Percentiles rank a stretch among this genome's conserved stretches.
Conservation (phyloP, 768 basidiomycete species). For the Phylloporus arenicola region DNA sequence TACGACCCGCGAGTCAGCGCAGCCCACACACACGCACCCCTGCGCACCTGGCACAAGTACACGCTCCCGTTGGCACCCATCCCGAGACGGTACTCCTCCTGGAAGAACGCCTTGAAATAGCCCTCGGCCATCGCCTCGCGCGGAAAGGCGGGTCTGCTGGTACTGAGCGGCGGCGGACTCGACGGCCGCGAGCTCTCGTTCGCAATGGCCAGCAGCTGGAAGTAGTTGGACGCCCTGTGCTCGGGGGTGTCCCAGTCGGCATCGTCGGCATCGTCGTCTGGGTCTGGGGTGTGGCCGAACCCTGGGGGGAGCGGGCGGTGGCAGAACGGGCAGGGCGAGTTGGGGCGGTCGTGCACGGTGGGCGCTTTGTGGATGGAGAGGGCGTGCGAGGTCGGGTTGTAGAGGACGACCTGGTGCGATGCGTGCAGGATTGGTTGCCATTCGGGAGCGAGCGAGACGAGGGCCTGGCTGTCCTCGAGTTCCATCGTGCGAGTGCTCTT, state of each 20-base stretch:
- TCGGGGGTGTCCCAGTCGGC: conserved; percentile 35
- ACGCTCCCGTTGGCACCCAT: conserved; percentile 96
- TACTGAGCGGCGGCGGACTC: conserved; percentile 37
- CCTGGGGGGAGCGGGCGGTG: conserved; percentile 51
- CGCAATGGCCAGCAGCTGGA: conserved; percentile 66
- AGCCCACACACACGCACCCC: not conserved
- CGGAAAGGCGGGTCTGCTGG: conserved; percentile 41
- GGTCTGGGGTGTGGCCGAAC: conserved; percentile 29
- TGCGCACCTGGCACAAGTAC: conserved; percentile 73
- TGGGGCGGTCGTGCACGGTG: conserved; percentile 19
- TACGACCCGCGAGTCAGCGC: conserved; percentile 25
- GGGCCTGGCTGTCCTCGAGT: conserved; percentile 28
- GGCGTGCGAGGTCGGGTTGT: conserved; percentile 82
- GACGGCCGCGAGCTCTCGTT: conserved; percentile 59
- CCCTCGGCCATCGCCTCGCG: conserved; percentile 81
- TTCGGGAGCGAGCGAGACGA: conserved; percentile 30
- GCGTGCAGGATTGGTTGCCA: conserved; percentile 81
- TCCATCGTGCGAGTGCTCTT: too few relatives aligned
- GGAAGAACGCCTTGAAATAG: conserved; percentile 90
- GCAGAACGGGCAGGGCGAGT: conserved; percentile 65
- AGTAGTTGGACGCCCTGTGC: conserved; percentile 69
- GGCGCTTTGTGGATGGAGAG: conserved; percentile 52
- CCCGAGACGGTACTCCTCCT: conserved; percentile 81
- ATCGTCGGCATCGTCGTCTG: conserved; percentile 22
- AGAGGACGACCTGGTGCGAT: conserved; percentile 84